A percentile compares a stretch with the other conserved stretches of the same genome.
phyloP scores from a whole-genome alignment of 2,329 filamentous ascomycete genomes.

The Waltergamsia citrina region DNA sequence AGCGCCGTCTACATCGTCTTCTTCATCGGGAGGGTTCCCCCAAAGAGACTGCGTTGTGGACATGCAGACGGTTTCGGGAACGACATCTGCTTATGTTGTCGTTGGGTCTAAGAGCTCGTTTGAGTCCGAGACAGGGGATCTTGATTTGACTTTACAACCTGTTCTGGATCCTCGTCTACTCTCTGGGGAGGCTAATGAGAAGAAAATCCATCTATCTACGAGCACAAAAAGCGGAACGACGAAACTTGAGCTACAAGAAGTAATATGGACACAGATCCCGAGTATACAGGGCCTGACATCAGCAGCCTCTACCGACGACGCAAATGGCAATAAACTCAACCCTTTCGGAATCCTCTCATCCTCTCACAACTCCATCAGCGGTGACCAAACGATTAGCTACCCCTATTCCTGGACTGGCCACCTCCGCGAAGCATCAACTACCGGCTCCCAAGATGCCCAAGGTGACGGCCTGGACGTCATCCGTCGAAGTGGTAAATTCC shows the following conservation, averaged over 20 bases:
- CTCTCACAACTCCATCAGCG: constrained; percentile 34
- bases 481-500: constrained; percentile 19
- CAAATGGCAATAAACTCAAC: too few species aligned
- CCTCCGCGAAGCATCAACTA: constrained; percentile 27
- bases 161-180: constrained; percentile 30
- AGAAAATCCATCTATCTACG: constrained; percentile 23
- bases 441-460: constrained; percentile 25
- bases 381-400: constrained; percentile 30
- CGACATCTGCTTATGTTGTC: constrained; percentile 28
- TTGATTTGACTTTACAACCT: constrained; percentile 31
- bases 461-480: constrained; percentile 33
- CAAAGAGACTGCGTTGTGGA: constrained; percentile 36
- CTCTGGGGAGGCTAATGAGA: constrained; percentile 2
- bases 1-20: too few species aligned
- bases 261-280: constrained; percentile 30
- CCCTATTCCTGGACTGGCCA: constrained; percentile 40
- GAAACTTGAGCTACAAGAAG: constrained; percentile 28
- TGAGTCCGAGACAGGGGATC: constrained; percentile 27
- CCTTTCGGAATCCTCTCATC: constrained; percentile 23
- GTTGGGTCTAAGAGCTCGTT: constrained; percentile 25
- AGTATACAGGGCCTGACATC: too few species aligned
- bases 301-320: too few species aligned
- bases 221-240: constrained; percentile 32
- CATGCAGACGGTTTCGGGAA: constrained; percentile 33
- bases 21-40: too few species aligned